Evolutionary conservation across 2,329 filamentous ascomycete genomes (phyloP), one percentile per base, ranked within the genome.

Genomic region (Talaromyces sp.): DNA sequence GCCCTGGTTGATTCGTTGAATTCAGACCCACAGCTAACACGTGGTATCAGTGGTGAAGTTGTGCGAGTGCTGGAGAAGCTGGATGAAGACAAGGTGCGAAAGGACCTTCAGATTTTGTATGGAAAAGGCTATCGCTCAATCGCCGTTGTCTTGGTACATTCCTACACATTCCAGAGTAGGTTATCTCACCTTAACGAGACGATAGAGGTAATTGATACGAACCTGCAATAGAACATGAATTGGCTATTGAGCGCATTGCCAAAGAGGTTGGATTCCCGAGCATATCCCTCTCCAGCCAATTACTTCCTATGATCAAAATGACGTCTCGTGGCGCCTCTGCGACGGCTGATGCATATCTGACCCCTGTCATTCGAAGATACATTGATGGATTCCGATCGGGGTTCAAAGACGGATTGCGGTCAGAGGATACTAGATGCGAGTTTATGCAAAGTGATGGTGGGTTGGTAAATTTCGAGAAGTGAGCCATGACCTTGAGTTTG

Each of bases 251-350:
- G 25, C 83, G 81, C 65, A 80, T 96, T 57, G 92, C 91, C 0
- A 82, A 81, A 64, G 87, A 93, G 11, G 86, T 95, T 65, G 92
- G 92, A 1, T 92, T 93, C 70, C 54, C 55, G 1, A 77, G 84
- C 72, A 87, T 96, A 63, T 91, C 88, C 39, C 80, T 92, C 39
- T 90, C 87, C 61, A 87, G 89, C 65, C 85, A 89, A 73, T 81
- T 92, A 42, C 91, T 90, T 88, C 91, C 78, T 25, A 91, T 91
- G 88, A 91, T 91, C 75, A 91, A 91, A 75, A 79, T 91, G 55
- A 87, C 90, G 0, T 84, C 88, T 12, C 79, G 89, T 64, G 88
- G 87, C 2, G 89, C 86, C 0, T 90, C 87, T 12, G 88, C 89
- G 2, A 90, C 88, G 61, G 88, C 88, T 6, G 89, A 91, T 72